Evolutionary conservation across 805 yeast genomes (phyloP).

Genomic region (Alloascoidea africana): DNA sequence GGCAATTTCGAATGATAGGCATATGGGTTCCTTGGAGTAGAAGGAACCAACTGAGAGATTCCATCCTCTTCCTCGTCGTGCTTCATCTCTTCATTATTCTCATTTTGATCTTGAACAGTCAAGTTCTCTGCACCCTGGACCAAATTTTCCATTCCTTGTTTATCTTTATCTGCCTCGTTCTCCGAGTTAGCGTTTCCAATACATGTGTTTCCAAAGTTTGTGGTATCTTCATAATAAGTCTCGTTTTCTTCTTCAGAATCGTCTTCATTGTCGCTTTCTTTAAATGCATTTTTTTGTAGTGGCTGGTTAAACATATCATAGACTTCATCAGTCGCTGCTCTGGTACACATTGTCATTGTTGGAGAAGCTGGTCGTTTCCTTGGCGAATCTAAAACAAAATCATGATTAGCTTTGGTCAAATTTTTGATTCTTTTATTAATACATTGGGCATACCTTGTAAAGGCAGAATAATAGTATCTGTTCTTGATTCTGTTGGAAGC

Average conservation of each 20-base stretch:
- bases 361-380: constrained; percentile 38
- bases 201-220: neutral
- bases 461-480: constrained; percentile 28
- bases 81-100: constrained; percentile 3
- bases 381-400: constrained; percentile 4
- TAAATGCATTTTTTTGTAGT: constrained; percentile 16
- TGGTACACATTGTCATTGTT: constrained; percentile 64
- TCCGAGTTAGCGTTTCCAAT: constrained; percentile 3
- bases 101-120: constrained; percentile 5
- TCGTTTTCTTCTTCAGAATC: constrained; percentile 11
- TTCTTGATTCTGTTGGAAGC: constrained; percentile 8
- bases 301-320: constrained; percentile 60
- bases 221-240: constrained; percentile 9
- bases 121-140: constrained; percentile 7
- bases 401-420: too few species aligned
- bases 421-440: too few species aligned
- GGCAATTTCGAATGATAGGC: constrained; percentile 4
- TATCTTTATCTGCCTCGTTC: constrained; percentile 9
- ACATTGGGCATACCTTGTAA: too few species aligned
- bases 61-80: constrained; percentile 6
- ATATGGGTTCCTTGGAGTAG: neutral
- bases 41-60: constrained; percentile 2
- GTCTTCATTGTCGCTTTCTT: constrained; percentile 6
- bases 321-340: constrained; percentile 62
- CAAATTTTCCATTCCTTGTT: constrained; percentile 7